phyloP scores from a whole-genome alignment of 257 asterid species.

The Nicotiana paniculata region DNA sequence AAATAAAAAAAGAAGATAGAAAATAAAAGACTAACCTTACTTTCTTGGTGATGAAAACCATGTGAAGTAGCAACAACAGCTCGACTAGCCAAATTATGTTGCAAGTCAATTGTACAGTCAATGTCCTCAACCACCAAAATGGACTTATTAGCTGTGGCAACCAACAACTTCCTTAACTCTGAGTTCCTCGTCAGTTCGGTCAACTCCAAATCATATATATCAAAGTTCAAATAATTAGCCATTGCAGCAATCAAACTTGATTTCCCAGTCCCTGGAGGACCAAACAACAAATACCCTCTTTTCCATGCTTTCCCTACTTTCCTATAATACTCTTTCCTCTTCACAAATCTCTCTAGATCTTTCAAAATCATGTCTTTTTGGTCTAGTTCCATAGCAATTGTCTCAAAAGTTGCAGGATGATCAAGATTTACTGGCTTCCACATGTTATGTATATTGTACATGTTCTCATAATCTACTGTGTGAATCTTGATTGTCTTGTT shows the following conservation, averaged over 20 bases:
- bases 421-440: constrained; percentile 15
- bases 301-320: constrained; percentile 34
- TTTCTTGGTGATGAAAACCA: neutral
- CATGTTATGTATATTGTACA: neutral
- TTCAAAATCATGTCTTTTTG: constrained; percentile 12
- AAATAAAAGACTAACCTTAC: neutral
- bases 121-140: constrained; percentile 27
- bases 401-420: constrained; percentile 31
- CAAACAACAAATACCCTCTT: constrained; percentile 26
- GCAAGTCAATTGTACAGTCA: constrained; percentile 22
- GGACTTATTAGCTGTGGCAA: constrained; percentile 13
- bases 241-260: neutral
- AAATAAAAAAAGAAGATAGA: neutral
- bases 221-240: neutral
- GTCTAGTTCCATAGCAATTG: constrained; percentile 20
- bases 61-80: neutral
- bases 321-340: constrained; percentile 16
- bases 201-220: constrained; percentile 19
- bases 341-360: constrained; percentile 22
- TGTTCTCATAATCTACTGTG: neutral
- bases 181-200: neutral
- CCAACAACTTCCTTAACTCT: constrained; percentile 2
- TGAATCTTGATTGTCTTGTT: constrained; percentile 15
- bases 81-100: constrained; percentile 2
- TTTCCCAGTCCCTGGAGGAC: constrained; percentile 11